Conservation (phyloP, 2,329 filamentous ascomycete species). For the Scleromitrula shiraiana region DNA sequence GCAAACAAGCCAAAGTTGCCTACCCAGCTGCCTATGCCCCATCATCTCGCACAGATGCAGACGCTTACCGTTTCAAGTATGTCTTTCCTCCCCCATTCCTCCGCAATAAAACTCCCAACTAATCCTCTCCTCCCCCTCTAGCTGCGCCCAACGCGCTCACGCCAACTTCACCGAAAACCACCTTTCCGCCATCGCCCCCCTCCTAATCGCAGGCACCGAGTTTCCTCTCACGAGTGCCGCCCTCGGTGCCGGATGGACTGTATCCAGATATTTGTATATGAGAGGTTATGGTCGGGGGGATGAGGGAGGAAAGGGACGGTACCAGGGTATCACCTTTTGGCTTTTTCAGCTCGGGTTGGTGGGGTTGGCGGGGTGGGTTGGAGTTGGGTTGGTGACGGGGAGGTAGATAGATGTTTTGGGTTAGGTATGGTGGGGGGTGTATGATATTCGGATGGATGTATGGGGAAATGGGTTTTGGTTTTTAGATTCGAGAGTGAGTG, state of each 20-base stretch:
- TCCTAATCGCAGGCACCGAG: conserved; percentile 48
- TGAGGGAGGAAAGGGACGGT: conserved; percentile 23
- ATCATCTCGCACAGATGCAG: conserved; percentile 23
- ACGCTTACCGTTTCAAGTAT: conserved; percentile 45
- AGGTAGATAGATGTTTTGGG: conserved; percentile 38
- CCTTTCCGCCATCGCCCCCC: conserved; percentile 41
- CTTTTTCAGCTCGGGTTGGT: conserved; percentile 23
- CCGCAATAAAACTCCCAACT: not conserved
- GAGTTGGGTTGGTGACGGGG: conserved; percentile 15
- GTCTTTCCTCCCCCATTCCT: not conserved
- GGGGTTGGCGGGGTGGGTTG: conserved; percentile 21
- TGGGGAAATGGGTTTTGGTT: not conserved
- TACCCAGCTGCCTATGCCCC: conserved; percentile 50
- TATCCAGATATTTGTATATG: conserved; percentile 46
- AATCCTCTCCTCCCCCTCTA: not conserved
- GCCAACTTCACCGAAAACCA: conserved; percentile 57
- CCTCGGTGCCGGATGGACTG: conserved; percentile 45
- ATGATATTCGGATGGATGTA: not conserved
- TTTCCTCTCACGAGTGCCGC: conserved; percentile 44
- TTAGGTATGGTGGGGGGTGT: not conserved
- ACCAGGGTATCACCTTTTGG: conserved; percentile 19
- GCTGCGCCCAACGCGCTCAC: conserved; percentile 55
- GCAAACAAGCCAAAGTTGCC: conserved; percentile 44
- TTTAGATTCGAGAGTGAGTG: too few relatives aligned
- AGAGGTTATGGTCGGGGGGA: conserved; percentile 35